These are phyloP conservation scores for Ambrosia artemisiifolia DNA, from an alignment of 129 eudicot species.

Conservation along the genomic window DNA sequence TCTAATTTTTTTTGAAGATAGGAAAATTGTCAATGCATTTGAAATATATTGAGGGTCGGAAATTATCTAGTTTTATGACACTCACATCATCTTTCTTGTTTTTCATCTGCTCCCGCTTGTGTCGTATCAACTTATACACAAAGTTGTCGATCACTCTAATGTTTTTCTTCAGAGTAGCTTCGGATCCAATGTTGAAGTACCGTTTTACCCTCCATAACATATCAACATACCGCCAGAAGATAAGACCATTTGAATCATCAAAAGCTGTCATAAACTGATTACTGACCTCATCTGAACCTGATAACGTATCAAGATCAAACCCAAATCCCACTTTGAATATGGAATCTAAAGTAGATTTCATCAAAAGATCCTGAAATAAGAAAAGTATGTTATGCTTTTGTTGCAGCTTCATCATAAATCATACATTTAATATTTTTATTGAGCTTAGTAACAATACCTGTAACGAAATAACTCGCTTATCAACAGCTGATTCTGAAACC, in stretches of 20 bases:
- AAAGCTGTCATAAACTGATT: constrained; percentile 54
- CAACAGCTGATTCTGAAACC: constrained; percentile 33
- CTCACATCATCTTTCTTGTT: constrained; percentile 37
- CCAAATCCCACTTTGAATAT: constrained; percentile 79
- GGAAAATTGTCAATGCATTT: not conserved
- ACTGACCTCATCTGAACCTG: constrained; percentile 46
- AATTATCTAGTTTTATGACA: not conserved
- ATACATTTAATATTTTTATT: not conserved
- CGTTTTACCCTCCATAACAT: constrained; percentile 56
- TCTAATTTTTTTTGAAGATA: constrained; percentile 16
- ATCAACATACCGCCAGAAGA: constrained; percentile 59
- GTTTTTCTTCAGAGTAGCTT: constrained; percentile 49
- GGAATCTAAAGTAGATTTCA: constrained; percentile 67
- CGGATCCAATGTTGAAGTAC: constrained; percentile 53
- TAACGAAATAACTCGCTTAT: constrained; percentile 31
- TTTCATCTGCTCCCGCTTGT: constrained; percentile 48
- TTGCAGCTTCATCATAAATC: not conserved
- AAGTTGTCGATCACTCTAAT: constrained; percentile 50
- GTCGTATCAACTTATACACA: constrained; percentile 48
- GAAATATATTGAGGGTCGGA: not conserved
- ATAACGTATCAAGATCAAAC: constrained; percentile 59
- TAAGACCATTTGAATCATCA: constrained; percentile 55
- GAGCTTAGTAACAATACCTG: constrained; percentile 41
- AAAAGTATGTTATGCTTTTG: not conserved
- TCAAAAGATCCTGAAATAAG: constrained; percentile 46